Evolutionary conservation across 208 protist species (phyloP).

Genomic region (Spongospora subterranea): DNA sequence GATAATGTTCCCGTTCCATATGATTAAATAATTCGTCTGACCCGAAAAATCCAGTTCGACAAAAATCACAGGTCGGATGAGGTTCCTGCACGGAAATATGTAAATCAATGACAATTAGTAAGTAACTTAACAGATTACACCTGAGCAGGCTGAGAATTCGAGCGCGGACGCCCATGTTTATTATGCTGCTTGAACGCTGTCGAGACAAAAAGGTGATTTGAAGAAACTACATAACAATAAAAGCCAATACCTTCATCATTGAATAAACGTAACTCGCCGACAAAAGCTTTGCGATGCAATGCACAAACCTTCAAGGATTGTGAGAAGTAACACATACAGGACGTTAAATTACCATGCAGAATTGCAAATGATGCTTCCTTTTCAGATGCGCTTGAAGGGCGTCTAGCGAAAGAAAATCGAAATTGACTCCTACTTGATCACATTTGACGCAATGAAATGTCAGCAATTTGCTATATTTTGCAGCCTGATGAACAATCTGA

Average conservation of each 20-base stretch:
- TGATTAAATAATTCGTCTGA: not conserved
- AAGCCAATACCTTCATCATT: not conserved
- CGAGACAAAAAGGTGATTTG: too few species aligned
- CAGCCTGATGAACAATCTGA: constrained; percentile 42
- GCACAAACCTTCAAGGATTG: not conserved
- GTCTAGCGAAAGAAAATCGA: constrained; percentile 8
- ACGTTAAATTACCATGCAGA: constrained; percentile 17
- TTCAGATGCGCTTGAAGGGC: not conserved
- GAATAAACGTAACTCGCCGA: constrained; percentile 23
- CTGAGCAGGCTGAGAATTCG: not conserved
- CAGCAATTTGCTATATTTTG: constrained; percentile 37
- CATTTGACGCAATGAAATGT: constrained; percentile 35
- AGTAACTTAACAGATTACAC: not conserved
- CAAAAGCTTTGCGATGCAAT: constrained; percentile 23
- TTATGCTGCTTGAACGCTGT: not conserved
- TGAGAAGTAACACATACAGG: not conserved
- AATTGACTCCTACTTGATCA: not conserved
- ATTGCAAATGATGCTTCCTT: not conserved
- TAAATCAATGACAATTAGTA: not conserved
- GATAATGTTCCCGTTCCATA: constrained; percentile 52
- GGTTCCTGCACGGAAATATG: not conserved
- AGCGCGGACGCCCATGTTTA: not conserved
- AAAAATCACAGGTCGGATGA: constrained; percentile 4
- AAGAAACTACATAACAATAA: not conserved
- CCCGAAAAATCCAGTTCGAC: not conserved